These are phyloP conservation scores for Albizia julibrissin DNA, from an alignment of 306 rosid species.

Conservation along the genomic window DNA sequence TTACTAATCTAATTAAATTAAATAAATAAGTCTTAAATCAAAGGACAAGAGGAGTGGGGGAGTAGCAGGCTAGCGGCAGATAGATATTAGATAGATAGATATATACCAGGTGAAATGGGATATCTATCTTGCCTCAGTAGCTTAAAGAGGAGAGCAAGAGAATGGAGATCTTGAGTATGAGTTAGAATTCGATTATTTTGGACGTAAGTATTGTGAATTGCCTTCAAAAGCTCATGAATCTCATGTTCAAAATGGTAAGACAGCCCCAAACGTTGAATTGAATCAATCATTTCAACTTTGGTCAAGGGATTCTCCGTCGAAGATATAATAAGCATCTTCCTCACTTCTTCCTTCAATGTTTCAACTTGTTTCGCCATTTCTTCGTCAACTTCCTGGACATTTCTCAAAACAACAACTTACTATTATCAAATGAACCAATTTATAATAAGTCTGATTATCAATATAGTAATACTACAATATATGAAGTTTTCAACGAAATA, in stretches of 20 bases:
- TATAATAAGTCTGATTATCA: no score
- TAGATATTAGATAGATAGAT: no score
- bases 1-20: no score
- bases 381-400: conserved; percentile 29
- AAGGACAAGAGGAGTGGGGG: no score
- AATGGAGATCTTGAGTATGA: conserved; percentile 20
- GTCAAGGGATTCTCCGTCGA: not conserved
- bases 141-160: conserved; percentile 45
- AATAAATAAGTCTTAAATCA: no score
- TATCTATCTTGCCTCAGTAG: conserved; percentile 48
- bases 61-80: no score
- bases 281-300: conserved; percentile 40
- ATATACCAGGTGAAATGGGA: conserved; percentile 33
- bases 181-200: not conserved
- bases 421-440: not conserved
- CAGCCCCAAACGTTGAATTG: conserved; percentile 48
- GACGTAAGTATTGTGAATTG: not conserved
- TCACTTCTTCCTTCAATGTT: conserved; percentile 36
- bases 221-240: conserved; percentile 28
- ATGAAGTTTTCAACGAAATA: no score
- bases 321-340: conserved; percentile 19
- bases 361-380: not conserved
- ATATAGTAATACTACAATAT: no score
- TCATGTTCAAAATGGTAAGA: conserved; percentile 46
- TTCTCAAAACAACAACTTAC: not conserved